Evolutionary conservation across 192 early-diverging fungal genomes (phyloP), one percentile per base, ranked within the genome.

Genomic region (Coemansia sp.): DNA sequence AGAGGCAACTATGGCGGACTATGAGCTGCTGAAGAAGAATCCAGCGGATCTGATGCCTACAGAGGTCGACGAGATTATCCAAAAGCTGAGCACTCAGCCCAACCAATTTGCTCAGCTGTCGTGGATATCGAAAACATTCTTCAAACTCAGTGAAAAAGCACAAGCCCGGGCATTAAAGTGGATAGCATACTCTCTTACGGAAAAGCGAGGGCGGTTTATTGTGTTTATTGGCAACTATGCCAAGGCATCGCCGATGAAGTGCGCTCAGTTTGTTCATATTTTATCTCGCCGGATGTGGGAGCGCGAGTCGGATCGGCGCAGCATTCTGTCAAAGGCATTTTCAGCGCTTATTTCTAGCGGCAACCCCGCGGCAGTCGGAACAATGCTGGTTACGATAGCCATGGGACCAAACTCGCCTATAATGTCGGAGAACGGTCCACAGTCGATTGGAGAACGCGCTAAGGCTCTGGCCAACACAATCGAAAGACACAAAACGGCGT

Each of bases 261-360:
- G 57, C 3, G 47, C 63, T 5, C 63, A 35, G 40, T 33, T 72
- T 21, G 59, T 57, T 30, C 58, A 72, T 35, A 31, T 61, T 28
- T 3, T 72, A 13, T 61, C 47, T 13, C 57, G 70, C 3, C 58
- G 44, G 35, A 28, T 57, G 48, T 65, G 53, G 56, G 57, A 64
- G 40, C 31, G 45, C 3, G 54, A 61, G 12, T 20, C 63, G 23
- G 50, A 61, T 43, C 53, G 55, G 20, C 53, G 53, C 20, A 37
- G 30, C 18, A 53, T 72, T 9, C 45, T 65, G 52, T 20, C 55
- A 15, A 33, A 21, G 55, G 70, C 59, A 8, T 53, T 53, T 8
- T 18, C 44, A 5, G 54, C 51, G 16, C 16, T 65, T 30, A 12
- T 42, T 8, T 42, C 36, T 7, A 50, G 47, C 36, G 37, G 36